Evolutionary conservation across 2,329 filamentous ascomycete genomes (phyloP), one percentile per base, ranked within the genome.

Genomic region (Orbilia javanica): DNA sequence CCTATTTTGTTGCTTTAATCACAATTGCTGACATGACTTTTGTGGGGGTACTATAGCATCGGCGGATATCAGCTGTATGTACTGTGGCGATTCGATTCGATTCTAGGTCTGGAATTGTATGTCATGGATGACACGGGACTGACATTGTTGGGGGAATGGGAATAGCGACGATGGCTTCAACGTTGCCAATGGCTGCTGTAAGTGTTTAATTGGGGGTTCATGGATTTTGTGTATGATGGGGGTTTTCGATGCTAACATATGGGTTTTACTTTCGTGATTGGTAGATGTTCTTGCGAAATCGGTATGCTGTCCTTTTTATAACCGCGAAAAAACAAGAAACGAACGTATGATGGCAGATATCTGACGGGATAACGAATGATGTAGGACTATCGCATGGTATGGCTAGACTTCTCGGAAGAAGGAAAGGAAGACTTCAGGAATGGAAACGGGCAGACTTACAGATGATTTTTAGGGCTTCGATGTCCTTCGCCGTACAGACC

Each of bases 221-320:
- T n/a, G n/a, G n/a, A n/a, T n/a, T n/a, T n/a, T n/a, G n/a, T n/a
- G n/a, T n/a, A n/a, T n/a, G n/a, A n/a, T n/a, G n/a, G n/a, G n/a
- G n/a, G n/a, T n/a, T n/a, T n/a, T n/a, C n/a, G n/a, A 39, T 53
- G 27, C 42, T 50, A 39, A 46, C 29, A 13, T 15, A 36, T 27
- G 2, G 20, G 7, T 57, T 25, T 11, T n/a, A n/a, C n/a, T n/a
- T n/a, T n/a, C n/a, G n/a, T 36, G n/a, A 13, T 18, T 29, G 6
- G n/a, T 15, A 76, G 66, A 77, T 77, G 73, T 77, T 77, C 62
- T 36, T 77, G 48, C 66, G 73, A 48, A 76, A 76, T 48, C 67
- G 55, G 72, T 76, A 60, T 27, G 72, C 44, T 29, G 4, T 42
- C 29, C 18, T 11, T 2, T 42, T 25, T 44, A 29, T 4, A 20